Conservation (phyloP, 176 grass and related monocot species). For the Bothriochloa decipiens region DNA sequence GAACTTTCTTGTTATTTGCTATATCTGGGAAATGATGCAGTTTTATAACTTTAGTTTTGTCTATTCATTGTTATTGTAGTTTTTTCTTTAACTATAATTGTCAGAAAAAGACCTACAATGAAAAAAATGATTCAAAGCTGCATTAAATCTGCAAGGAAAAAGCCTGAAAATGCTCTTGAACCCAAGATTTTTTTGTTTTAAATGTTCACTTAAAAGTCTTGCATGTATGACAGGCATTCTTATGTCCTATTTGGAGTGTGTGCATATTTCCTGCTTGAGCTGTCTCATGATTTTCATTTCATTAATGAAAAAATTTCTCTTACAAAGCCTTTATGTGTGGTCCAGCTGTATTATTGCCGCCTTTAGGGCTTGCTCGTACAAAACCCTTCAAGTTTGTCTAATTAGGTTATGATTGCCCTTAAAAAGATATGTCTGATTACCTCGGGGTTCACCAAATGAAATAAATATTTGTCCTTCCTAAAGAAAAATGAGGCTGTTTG, state of each 20-base stretch:
- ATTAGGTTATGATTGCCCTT: conserved; percentile 9
- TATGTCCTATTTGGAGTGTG: not conserved
- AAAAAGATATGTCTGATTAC: conserved; percentile 1
- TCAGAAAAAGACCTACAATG: not conserved
- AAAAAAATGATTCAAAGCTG: not conserved
- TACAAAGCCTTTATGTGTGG: not conserved
- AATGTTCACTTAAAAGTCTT: not conserved
- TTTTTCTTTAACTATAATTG: not conserved
- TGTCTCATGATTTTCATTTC: conserved; percentile 15
- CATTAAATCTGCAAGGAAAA: not conserved
- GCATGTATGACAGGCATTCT: not conserved
- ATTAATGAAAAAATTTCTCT: not conserved
- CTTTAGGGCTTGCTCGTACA: not conserved
- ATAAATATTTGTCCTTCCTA: not conserved
- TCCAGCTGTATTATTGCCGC: not conserved
- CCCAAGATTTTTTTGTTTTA: not conserved
- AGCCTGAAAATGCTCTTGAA: not conserved
- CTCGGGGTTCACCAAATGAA: conserved; percentile 2
- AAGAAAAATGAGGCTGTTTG: not conserved
- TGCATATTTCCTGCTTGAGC: not conserved
- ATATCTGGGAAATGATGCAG: not conserved
- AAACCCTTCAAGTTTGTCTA: not conserved
- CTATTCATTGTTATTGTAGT: not conserved
- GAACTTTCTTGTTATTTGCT: not conserved
- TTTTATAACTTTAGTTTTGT: not conserved